Percentiles rank a stretch among this genome's conserved stretches.
Conservation (phyloP, 1,139 yeast species). For the Sugiyamaella japonica region DNA sequence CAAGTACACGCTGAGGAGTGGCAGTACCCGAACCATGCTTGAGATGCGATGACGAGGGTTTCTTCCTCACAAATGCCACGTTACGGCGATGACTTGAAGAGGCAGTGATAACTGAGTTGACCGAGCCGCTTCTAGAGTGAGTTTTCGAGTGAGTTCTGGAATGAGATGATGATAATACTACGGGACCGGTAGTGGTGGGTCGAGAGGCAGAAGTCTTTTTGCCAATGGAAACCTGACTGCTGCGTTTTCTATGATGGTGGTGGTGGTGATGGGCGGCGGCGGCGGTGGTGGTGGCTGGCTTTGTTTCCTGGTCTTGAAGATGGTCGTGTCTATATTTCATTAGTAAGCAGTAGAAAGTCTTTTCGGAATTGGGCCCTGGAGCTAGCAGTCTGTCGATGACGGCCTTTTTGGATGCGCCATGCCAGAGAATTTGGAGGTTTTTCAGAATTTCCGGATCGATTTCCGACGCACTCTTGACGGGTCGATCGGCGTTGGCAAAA, state of each 20-base stretch:
- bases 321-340: slow-evolving; percentile 85
- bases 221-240: slow-evolving; percentile 12
- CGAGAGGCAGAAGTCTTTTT: slow-evolving; percentile 5
- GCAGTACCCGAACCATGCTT: slow-evolving; percentile 7
- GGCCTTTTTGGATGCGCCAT: slow-evolving; percentile 68
- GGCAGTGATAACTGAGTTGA: slow-evolving; percentile 29
- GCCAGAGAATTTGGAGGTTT: slow-evolving; percentile 86
- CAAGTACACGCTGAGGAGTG: background rate
- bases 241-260: slow-evolving; percentile 13
- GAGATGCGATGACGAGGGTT: slow-evolving; percentile 14
- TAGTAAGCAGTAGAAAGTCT: slow-evolving; percentile 81
- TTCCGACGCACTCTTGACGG: slow-evolving; percentile 53
- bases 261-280: background rate
- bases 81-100: slow-evolving; percentile 32
- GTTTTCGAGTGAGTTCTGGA: slow-evolving; percentile 30
- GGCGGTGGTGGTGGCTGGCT: too few species aligned
- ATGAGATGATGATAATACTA: slow-evolving; percentile 18
- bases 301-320: slow-evolving; percentile 18
- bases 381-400: slow-evolving; percentile 62
- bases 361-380: slow-evolving; percentile 71
- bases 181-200: background rate
- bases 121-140: slow-evolving; percentile 30
- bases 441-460: slow-evolving; percentile 83
- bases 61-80: slow-evolving; percentile 24
- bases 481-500: slow-evolving; percentile 35